Evolutionary conservation across 208 protist genomes (phyloP), one percentile per base, ranked within the genome.

Genomic region (Herpetomonas samuelpessoai): DNA sequence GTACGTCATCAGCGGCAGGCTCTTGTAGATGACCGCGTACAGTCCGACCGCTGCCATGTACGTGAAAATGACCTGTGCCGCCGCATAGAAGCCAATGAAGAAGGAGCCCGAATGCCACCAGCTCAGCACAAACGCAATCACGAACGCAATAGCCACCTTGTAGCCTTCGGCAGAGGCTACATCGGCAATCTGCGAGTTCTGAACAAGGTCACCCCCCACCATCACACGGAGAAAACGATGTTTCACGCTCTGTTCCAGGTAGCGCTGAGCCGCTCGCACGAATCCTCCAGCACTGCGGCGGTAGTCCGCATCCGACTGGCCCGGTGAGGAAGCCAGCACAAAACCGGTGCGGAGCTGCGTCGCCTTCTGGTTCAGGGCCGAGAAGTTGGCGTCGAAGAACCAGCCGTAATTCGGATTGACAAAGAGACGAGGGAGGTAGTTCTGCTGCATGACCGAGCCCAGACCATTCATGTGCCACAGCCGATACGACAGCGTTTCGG

Each of bases 321-420:
- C 21, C 19, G 31, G 27, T 12, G 61, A 57, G 16, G 61, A 63
- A 7, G 74, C 75, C 30, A 83, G 62, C 18, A 67, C 66, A 47
- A 79, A 72, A 41, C 73, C 54, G 12, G 68, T 65, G 28, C 79
- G 69, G 48, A 82, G 25, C 47, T 72, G 55, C 10, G 50, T 47
- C 30, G 68, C 59, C 3, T 55, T 27, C 3, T 41, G 66, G 48
- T 79, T 72, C 14, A 57, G 19, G 10, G 71, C 47, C 2, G 71
- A 69, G 57, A 83, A 76, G 41, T 72, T 68, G n/a, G 30, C 46
- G 63, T 88, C 82, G 9, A 79, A 59, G 61, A 81, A 88, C 78
- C 78, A 88, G 7, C 46, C 30, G 51, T 71, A 70, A 65, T 55
- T 83, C 3, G 71, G 72, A n/a, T 76, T 83, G 22, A 45, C 35